phyloP scores from a whole-genome alignment of 2,329 filamentous ascomycete species.

The Ceratocystis huliohia region DNA sequence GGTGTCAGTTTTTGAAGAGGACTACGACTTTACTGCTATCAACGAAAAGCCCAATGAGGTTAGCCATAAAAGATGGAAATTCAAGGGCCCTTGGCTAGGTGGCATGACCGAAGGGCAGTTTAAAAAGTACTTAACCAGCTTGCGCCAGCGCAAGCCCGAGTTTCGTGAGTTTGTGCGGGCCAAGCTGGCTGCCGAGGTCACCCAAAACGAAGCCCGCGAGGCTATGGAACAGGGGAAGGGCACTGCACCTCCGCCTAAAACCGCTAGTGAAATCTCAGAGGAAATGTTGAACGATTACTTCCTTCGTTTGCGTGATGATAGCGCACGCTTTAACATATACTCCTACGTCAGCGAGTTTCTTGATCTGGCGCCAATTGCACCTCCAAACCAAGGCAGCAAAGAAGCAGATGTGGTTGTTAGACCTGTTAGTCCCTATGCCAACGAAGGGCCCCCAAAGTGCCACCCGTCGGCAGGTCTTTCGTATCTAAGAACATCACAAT shows the following conservation, averaged over 20 bases:
- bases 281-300: slow-evolving; percentile 41
- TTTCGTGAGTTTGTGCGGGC: slow-evolving; percentile 43
- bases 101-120: slow-evolving; percentile 50
- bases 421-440: slow-evolving; percentile 35
- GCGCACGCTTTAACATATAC: slow-evolving; percentile 39
- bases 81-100: slow-evolving; percentile 53
- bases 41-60: slow-evolving; percentile 27
- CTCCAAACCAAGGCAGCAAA: slow-evolving; percentile 25
- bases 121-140: slow-evolving; percentile 39
- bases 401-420: slow-evolving; percentile 12
- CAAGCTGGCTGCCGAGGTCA: slow-evolving; percentile 37
- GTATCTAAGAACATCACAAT: slow-evolving; percentile 44
- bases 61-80: slow-evolving; percentile 49
- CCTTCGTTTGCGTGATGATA: slow-evolving; percentile 36
- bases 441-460: slow-evolving; percentile 43
- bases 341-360: slow-evolving; percentile 46
- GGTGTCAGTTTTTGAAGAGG: slow-evolving; percentile 43
- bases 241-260: slow-evolving; percentile 26
- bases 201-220: slow-evolving; percentile 27
- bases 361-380: slow-evolving; percentile 44
- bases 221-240: slow-evolving; percentile 32
- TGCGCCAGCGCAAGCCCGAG: slow-evolving; percentile 40
- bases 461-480: slow-evolving; percentile 52
- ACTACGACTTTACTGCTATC: slow-evolving; percentile 40
- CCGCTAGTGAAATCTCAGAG: slow-evolving; percentile 34